phyloP scores from a whole-genome alignment of 352 stramenopile genomes.

The Plasmopara muralis region DNA sequence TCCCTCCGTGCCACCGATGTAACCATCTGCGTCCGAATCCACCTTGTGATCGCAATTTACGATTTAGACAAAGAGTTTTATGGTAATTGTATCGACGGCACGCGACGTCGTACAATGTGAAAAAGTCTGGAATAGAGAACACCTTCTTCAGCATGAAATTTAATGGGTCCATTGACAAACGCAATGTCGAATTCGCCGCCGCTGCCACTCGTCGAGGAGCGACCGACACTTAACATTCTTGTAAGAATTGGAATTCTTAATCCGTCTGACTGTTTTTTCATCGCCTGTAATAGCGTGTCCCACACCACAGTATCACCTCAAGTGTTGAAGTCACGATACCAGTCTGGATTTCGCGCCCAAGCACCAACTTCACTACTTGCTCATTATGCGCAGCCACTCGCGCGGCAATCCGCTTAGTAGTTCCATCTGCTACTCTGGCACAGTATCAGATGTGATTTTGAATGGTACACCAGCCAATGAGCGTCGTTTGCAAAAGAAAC shows the following conservation, averaged over 20 bases:
- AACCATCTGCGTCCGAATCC: slow-evolving; percentile 71
- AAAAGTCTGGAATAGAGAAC: slow-evolving; percentile 77
- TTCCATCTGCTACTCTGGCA: slow-evolving; percentile 1
- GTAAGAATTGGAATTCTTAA: no score
- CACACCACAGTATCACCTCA: not conserved
- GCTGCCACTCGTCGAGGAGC: slow-evolving; percentile 19
- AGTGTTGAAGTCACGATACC: slow-evolving; percentile 9
- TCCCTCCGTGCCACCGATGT: slow-evolving; percentile 63
- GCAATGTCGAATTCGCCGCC: slow-evolving; percentile 67
- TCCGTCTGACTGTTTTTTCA: not conserved
- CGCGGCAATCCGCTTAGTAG: slow-evolving; percentile 17
- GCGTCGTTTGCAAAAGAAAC: slow-evolving; percentile 24
- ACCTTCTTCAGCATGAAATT: slow-evolving; percentile 75
- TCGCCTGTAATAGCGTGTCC: not conserved
- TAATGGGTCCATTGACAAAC: slow-evolving; percentile 81
- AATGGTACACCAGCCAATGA: slow-evolving; percentile 9
- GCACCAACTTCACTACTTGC: slow-evolving; percentile 5
- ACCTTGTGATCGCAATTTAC: slow-evolving; percentile 32
- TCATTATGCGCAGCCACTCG: slow-evolving; percentile 17
- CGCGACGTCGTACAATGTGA: slow-evolving; percentile 55
- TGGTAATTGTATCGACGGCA: not conserved
- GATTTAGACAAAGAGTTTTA: not conserved
- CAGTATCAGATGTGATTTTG: slow-evolving; percentile 11
- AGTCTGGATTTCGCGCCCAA: slow-evolving; percentile 28
- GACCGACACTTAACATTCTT: slow-evolving; percentile 27